phyloP scores from a whole-genome alignment of 2,329 filamentous ascomycete species.

The Talaromyces piceae region DNA sequence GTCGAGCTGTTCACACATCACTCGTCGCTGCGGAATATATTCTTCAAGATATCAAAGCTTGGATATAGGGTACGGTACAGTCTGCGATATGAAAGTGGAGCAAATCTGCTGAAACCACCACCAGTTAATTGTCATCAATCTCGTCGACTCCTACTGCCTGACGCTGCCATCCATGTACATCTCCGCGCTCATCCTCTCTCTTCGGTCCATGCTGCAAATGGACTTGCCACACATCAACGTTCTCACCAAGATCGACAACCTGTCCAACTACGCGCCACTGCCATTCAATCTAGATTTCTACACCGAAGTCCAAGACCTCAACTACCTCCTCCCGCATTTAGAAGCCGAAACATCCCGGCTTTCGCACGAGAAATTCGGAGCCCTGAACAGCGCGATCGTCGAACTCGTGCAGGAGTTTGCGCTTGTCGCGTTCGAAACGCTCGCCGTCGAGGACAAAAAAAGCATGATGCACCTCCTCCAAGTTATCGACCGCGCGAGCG shows the following conservation, averaged over 20 bases:
- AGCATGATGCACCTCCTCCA: constrained; percentile 90
- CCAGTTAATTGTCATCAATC: constrained; percentile 84
- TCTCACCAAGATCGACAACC: constrained; percentile 94
- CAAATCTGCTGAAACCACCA: not conserved
- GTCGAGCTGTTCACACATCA: constrained; percentile 97
- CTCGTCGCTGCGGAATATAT: constrained; percentile 81
- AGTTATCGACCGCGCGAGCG: constrained; percentile 83
- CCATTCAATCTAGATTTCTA: constrained; percentile 97
- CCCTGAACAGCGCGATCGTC: constrained; percentile 78
- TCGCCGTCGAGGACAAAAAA: constrained; percentile 93
- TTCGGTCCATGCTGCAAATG: constrained; percentile 97
- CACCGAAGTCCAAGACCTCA: constrained; percentile 90
- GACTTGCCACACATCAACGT: constrained; percentile 95
- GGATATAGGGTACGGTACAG: constrained; percentile 66
- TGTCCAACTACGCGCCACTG: constrained; percentile 73
- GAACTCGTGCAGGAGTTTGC: constrained; percentile 83
- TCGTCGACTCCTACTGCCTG: constrained; percentile 89
- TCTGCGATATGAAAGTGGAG: constrained; percentile 30
- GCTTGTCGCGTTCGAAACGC: constrained; percentile 82
- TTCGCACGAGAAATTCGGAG: constrained; percentile 67
- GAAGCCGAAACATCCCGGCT: constrained; percentile 67
- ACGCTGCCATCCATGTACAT: constrained; percentile 92
- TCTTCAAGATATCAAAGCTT: constrained; percentile 81
- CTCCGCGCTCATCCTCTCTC: constrained; percentile 82
- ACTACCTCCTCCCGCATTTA: constrained; percentile 72